A percentile compares a stretch with the other conserved stretches of the same genome.
Evolutionary conservation across 2,329 filamentous ascomycete genomes (phyloP).

Genomic region (Talaromyces verruculosus): DNA sequence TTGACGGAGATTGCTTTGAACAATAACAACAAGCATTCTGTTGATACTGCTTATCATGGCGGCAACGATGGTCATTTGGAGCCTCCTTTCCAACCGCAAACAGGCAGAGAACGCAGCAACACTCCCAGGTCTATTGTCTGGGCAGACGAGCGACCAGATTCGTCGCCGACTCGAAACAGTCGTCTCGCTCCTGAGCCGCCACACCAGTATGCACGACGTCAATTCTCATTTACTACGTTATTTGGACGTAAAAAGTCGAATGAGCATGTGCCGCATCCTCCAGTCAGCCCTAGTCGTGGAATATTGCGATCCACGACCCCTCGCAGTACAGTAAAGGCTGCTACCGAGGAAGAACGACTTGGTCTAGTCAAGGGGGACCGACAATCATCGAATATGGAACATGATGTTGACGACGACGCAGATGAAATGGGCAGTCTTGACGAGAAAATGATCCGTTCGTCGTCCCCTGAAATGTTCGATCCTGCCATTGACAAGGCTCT

Average conservation of each 20-base stretch:
- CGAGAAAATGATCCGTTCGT: constrained; percentile 32
- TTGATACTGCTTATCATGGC: constrained; percentile 42
- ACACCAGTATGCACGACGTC: constrained; percentile 62
- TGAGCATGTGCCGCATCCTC: constrained; percentile 26
- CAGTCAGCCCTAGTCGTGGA: constrained; percentile 36
- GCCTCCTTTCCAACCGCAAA: constrained; percentile 25
- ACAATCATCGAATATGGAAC: constrained; percentile 18
- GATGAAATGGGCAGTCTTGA: constrained; percentile 26
- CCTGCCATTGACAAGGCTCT: constrained; percentile 24
- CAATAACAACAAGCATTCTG: constrained; percentile 41
- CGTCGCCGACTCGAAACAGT: constrained; percentile 23
- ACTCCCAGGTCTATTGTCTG: constrained; percentile 42
- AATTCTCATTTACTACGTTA: constrained; percentile 91
- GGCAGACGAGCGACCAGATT: constrained; percentile 33
- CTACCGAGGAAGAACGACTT: constrained; percentile 78
- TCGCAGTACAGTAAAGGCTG: constrained; percentile 45
- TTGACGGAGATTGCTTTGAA: constrained; percentile 59
- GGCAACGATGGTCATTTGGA: constrained; percentile 28
- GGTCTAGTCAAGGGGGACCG: constrained; percentile 79
- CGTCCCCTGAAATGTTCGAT: constrained; percentile 24
- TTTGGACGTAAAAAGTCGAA: constrained; percentile 57
- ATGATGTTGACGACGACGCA: constrained; percentile 23
- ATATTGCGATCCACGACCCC: constrained; percentile 44
- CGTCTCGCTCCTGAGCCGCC: constrained; percentile 31
- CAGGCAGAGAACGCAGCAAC: constrained; percentile 33